Percentiles rank a stretch among this genome's conserved stretches.
Evolutionary conservation across 768 basidiomycete genomes (phyloP).

Genomic region (Mycena capillaripes): DNA sequence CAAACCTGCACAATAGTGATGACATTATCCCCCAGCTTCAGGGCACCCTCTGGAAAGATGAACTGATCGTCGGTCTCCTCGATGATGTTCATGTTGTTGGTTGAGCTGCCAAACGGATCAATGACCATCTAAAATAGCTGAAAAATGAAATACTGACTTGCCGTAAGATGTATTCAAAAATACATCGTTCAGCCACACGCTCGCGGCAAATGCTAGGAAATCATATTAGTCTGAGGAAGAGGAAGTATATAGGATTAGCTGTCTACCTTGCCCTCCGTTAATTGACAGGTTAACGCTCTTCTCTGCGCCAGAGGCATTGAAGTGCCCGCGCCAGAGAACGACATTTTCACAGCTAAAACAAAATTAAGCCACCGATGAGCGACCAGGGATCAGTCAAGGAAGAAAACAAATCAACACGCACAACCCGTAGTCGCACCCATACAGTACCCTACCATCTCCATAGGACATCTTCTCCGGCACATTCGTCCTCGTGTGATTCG

Average conservation of each 20-base stretch:
- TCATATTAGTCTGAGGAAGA: background rate
- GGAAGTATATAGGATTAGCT: background rate
- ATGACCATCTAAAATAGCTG: too few relatives aligned
- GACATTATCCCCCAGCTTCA: conserved; percentile 76
- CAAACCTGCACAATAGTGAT: conserved; percentile 82
- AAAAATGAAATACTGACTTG: conserved; percentile 61
- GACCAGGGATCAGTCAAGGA: background rate
- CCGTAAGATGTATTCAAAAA: conserved; percentile 83
- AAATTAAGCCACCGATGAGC: conserved; percentile 13
- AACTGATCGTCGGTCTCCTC: conserved; percentile 81
- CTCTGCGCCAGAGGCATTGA: conserved; percentile 71
- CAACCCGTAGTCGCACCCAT: conserved; percentile 92
- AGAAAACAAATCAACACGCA: conserved; percentile 50
- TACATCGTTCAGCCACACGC: conserved; percentile 82
- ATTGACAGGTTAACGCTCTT: conserved; percentile 81
- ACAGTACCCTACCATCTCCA: conserved; percentile 83
- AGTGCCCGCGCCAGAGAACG: conserved; percentile 88
- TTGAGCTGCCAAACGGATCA: conserved; percentile 61
- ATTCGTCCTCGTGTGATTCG: conserved; percentile 79
- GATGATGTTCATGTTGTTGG: conserved; percentile 71
- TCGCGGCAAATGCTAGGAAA: conserved; percentile 79
- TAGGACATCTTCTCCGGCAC: conserved; percentile 78
- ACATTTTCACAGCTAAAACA: conserved; percentile 80
- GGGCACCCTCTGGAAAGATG: conserved; percentile 69
- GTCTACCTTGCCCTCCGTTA: conserved; percentile 82